Evolutionary conservation across 2,329 filamentous ascomycete genomes (phyloP).

Genomic region (Pezicula neosporulosa): DNA sequence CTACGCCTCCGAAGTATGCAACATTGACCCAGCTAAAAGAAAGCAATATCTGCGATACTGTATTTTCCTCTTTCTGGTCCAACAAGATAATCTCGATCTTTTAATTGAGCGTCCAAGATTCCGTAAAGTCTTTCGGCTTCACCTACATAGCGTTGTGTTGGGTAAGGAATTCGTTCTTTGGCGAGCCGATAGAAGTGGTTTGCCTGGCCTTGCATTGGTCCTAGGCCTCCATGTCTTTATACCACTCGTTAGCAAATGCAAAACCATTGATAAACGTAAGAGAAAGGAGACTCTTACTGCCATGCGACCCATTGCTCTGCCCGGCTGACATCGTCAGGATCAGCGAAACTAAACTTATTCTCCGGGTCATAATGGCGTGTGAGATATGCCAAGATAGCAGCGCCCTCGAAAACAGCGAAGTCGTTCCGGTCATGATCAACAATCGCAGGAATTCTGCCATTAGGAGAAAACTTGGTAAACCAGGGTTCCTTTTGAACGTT

Average conservation of each 20-base stretch:
- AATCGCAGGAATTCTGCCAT: constrained; percentile 63
- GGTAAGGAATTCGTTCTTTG: constrained; percentile 67
- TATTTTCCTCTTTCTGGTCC: constrained; percentile 52
- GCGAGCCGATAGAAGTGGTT: constrained; percentile 70
- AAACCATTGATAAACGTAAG: neutral
- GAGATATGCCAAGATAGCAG: constrained; percentile 71
- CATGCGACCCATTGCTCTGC: constrained; percentile 63
- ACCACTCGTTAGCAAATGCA: neutral
- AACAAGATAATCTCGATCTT: constrained; percentile 45
- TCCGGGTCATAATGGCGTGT: constrained; percentile 69
- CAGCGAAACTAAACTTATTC: constrained; percentile 61
- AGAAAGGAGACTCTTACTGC: constrained; percentile 37
- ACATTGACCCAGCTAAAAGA: constrained; percentile 66
- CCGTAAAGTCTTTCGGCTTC: constrained; percentile 73
- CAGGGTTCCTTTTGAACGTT: constrained; percentile 66
- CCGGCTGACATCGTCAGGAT: constrained; percentile 38
- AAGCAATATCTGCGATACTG: constrained; percentile 69
- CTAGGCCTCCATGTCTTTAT: constrained; percentile 62
- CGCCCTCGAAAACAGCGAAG: constrained; percentile 70
- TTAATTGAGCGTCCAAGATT: constrained; percentile 65
- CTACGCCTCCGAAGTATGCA: constrained; percentile 56
- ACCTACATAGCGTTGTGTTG: constrained; percentile 69
- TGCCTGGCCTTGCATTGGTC: constrained; percentile 71
- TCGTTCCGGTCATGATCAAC: constrained; percentile 61
- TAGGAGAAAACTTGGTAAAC: constrained; percentile 60